Percentiles rank a stretch among this genome's conserved stretches.
These are phyloP conservation scores for Sarcomyxa edulis DNA, from an alignment of 768 basidiomycete species.

Conservation along the genomic window DNA sequence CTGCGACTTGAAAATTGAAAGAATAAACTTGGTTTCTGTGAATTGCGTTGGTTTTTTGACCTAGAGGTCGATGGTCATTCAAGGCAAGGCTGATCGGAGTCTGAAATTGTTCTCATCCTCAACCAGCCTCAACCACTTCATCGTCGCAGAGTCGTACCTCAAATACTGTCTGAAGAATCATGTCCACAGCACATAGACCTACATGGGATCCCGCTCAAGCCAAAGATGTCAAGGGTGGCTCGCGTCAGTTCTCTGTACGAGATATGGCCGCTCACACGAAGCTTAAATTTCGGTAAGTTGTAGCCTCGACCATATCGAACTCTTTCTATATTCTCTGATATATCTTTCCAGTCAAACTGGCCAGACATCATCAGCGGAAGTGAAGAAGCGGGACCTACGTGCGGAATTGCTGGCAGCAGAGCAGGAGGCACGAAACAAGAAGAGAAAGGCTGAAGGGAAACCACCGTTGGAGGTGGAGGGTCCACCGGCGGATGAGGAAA, in stretches of 20 bases:
- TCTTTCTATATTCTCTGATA: too few relatives aligned
- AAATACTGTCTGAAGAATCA: too few relatives aligned
- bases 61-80: too few relatives aligned
- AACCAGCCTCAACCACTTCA: too few relatives aligned
- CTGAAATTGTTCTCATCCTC: too few relatives aligned
- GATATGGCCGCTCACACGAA: constrained; percentile 96
- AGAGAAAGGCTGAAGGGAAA: constrained; percentile 85
- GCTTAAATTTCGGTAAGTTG: constrained; percentile 87
- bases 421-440: constrained; percentile 82
- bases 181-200: constrained; percentile 91
- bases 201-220: constrained; percentile 98
- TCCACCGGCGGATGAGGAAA: constrained; percentile 46
- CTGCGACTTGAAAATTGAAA: too few relatives aligned
- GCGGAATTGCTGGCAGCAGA: constrained; percentile 84
- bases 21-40: too few relatives aligned
- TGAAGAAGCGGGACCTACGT: constrained; percentile 73
- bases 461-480: constrained; percentile 42
- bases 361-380: constrained; percentile 77
- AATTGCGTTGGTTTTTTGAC: too few relatives aligned
- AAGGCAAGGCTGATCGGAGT: too few relatives aligned
- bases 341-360: constrained; percentile 65
- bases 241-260: constrained; percentile 86
- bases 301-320: constrained; percentile 1
- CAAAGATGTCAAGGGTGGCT: constrained; percentile 86
- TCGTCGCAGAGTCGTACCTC: constrained; percentile 2